Base-by-base conservation (phyloP, 495 filamentous ascomycete species). In the Aspergillus coremiiformis region DNA sequence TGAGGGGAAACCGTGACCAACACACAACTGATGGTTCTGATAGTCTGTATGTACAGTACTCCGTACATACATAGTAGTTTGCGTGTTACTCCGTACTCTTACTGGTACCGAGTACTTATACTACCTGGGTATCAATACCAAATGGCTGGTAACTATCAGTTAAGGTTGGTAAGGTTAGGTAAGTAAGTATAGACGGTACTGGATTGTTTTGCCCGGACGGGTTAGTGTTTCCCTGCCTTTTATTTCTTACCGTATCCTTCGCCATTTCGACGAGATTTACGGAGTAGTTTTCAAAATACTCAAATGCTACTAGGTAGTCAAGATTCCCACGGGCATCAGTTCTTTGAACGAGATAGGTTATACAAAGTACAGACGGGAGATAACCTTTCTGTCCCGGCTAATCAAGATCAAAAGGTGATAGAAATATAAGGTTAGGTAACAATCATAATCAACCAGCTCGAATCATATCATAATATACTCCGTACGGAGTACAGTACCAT, bases 121-220 rank as follows among this genome's bases (percentile, higher is more conserved):
- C n/a, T n/a, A n/a, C n/a, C n/a, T n/a, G n/a, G n/a, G 37, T 41
- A 41, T 41, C 37, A 21, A 41, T 41, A 41, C 37, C 32, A 35
- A 9, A 30, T 30, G 27, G 27, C 7, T n/a, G 5, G 37, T 41
- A 21, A 39, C 35, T 39, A 20, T 35, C 32, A 5, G 32, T 35
- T 35, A 41, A 6, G 15, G 37, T 41, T 41, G n/a, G 17, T 15
- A 14, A 15, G 17, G 3, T 41, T 41, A 20, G 37, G 37, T 41
- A 20, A 41, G 14, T 17, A n/a, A n/a, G n/a, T n/a, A n/a, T 21
- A 21, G 7, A 8, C 7, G 7, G 17, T 41, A 20, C 51, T 39
- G 59, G 59, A 62, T 56, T 47, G 12, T 52, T 58, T 62, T 62
- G 43, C 59, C 55, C 26, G 21, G 51, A 53, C 32, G 44, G 55